Percentiles rank a stretch among this genome's conserved stretches.
Evolutionary conservation across 2,329 filamentous ascomycete species (phyloP).

Genomic region (Aspergillus vadensis): DNA sequence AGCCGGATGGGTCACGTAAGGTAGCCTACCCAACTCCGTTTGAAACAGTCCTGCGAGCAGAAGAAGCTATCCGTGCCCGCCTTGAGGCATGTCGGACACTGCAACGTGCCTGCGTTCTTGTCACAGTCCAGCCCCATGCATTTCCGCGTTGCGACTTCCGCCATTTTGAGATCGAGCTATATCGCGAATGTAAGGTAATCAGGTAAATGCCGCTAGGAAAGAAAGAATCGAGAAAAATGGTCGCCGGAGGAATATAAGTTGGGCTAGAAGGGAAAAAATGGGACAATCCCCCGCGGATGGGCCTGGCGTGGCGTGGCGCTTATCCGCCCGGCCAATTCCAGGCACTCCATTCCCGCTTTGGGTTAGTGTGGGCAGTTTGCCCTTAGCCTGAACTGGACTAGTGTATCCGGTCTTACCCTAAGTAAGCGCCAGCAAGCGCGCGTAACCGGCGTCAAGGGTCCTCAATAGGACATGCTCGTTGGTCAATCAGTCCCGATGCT

Average conservation of each 20-base stretch:
- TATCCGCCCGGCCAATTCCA: conserved; percentile 8
- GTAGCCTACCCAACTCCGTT: conserved; percentile 87
- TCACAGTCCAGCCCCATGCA: conserved; percentile 82
- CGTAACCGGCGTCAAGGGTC: background rate
- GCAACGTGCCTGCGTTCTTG: conserved; percentile 80
- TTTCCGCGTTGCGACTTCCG: conserved; percentile 41
- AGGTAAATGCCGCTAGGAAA: background rate
- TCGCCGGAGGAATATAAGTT: conserved; percentile 1
- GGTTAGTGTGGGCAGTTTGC: background rate
- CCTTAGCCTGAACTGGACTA: background rate
- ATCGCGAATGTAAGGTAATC: background rate
- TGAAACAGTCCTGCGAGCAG: conserved; percentile 98
- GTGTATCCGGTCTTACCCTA: background rate
- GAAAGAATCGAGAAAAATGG: background rate
- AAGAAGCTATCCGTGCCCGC: conserved; percentile 89
- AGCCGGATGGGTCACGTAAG: conserved; percentile 31
- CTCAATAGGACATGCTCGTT: background rate
- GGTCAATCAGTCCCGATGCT: background rate
- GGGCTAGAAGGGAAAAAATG: conserved; percentile 14
- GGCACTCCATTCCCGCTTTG: background rate
- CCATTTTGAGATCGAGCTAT: conserved; percentile 24
- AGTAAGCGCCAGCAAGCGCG: background rate
- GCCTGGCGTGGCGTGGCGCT: background rate
- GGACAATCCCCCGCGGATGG: conserved; percentile 14
- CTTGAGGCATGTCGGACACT: conserved; percentile 95